Evolutionary conservation across 305 asterid genomes (phyloP), one percentile per base, ranked within the genome.

Genomic region (Fraxinus albicans): DNA sequence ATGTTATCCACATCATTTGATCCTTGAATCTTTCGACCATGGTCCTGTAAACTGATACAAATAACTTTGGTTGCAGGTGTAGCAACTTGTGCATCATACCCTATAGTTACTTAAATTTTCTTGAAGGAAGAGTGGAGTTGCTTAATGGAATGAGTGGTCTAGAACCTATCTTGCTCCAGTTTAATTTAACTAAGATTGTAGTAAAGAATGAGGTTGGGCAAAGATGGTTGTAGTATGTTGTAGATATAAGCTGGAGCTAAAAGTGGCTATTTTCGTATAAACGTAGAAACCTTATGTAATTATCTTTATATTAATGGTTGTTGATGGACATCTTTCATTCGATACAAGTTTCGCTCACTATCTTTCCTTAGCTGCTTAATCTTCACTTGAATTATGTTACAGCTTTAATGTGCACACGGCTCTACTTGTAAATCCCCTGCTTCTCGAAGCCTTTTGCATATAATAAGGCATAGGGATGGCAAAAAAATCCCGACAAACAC

Each of bases 51-150:
- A 84, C 90, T 77, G 19, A 69, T 35, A 36, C 6, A 65, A 33
- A 33, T 60, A 33, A 82, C 21, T 36, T n/a, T 78, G 44, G 44
- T 17, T 85, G 85, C 88, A 88, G 93, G 96, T 74, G 89, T 95
- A 58, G 93, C 98, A n/a, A 95, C 98, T 55, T 94, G 98, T 86
- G 97, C 99, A 42, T 93, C 99, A 8, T 94, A 89, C 81, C 98
- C 98, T 9, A 29, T 89, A 12, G 93, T 93, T 86, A 93, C 91
- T 12, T 93, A 81, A 86, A 78, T 80, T 67, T 55, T 78, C 1
- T 4, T 74, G 82, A 83, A n/a, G 77, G 63, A 77, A 35, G 23
- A 12, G 25, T 23, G 58, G 86, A 77, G 60, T 42, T 53, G 34
- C 25, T 21, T 36, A 3, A 0, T 0, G 15, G 10, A 65, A 13